phyloP scores from a whole-genome alignment of 2,329 filamentous ascomycete genomes.

The Aspergillus persii region DNA sequence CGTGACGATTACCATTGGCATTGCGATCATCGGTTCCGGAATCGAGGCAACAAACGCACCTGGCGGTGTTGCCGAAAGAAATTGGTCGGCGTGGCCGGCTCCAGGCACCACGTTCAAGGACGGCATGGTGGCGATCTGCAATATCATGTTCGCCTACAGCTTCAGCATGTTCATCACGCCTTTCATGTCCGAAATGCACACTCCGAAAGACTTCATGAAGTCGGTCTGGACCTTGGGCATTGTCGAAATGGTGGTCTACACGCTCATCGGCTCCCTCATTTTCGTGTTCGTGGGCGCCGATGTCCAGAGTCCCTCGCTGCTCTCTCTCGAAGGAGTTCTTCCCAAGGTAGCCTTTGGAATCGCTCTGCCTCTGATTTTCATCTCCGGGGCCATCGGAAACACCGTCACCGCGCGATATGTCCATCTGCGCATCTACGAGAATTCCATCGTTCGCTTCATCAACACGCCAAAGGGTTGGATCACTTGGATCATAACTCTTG shows the following conservation, averaged over 20 bases:
- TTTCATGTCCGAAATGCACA: conserved; percentile 7
- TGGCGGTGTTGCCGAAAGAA: neutral
- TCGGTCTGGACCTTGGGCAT: conserved; percentile 3
- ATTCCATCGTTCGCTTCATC: neutral
- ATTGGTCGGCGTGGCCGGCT: conserved; percentile 11
- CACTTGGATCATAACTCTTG: neutral
- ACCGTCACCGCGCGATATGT: neutral
- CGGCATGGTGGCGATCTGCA: conserved; percentile 24
- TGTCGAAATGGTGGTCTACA: conserved; percentile 1
- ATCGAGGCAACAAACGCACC: neutral
- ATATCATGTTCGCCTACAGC: conserved; percentile 36
- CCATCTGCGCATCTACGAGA: neutral
- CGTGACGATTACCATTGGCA: neutral
- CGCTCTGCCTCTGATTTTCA: neutral
- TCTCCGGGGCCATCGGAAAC: neutral
- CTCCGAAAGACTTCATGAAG: conserved; percentile 1
- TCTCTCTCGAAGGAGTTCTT: neutral
- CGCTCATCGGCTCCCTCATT: conserved; percentile 12
- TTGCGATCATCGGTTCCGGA: neutral
- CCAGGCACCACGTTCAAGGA: conserved; percentile 21
- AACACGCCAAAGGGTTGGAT: neutral
- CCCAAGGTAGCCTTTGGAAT: neutral
- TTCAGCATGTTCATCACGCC: conserved; percentile 26
- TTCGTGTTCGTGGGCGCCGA: conserved; percentile 27
- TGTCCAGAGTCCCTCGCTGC: conserved; percentile 22